Conservation (phyloP, 78 protist genomes). For the Dictyostelium intermedium region DNA sequence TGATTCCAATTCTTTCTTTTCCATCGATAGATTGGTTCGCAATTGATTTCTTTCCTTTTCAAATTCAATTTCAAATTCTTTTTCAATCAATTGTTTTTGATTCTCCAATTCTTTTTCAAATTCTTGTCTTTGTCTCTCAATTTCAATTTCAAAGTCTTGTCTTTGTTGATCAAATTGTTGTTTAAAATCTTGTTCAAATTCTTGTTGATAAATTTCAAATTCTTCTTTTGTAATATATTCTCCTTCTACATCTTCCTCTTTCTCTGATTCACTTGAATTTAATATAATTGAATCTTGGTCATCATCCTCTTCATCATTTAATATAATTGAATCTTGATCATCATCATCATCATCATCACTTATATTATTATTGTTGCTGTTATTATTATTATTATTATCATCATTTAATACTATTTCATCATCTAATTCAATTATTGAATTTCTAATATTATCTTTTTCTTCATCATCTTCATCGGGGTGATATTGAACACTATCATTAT, state of each 20-base stretch:
- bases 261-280: background rate
- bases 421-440: background rate
- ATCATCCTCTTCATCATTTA: background rate
- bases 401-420: conserved; percentile 6
- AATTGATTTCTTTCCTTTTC: conserved; percentile 1
- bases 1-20: background rate
- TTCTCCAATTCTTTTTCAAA: background rate
- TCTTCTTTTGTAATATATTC: conserved; percentile 12
- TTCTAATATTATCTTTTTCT: conserved; percentile 22
- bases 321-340: background rate
- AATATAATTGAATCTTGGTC: background rate
- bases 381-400: background rate
- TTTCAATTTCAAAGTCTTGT: background rate
- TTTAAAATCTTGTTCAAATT: conserved; percentile 4
- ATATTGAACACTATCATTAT: background rate
- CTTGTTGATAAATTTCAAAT: conserved; percentile 14
- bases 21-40: background rate
- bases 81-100: background rate
- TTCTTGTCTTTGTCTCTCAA: background rate
- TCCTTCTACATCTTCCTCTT: background rate
- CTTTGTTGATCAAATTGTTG: conserved; percentile 9
- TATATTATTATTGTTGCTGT: background rate
- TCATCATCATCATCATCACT: background rate
- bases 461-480: conserved; percentile 40
- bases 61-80: background rate